Base-by-base conservation (phyloP, 768 basidiomycete genomes). In the Lentinula guzmanii region DNA sequence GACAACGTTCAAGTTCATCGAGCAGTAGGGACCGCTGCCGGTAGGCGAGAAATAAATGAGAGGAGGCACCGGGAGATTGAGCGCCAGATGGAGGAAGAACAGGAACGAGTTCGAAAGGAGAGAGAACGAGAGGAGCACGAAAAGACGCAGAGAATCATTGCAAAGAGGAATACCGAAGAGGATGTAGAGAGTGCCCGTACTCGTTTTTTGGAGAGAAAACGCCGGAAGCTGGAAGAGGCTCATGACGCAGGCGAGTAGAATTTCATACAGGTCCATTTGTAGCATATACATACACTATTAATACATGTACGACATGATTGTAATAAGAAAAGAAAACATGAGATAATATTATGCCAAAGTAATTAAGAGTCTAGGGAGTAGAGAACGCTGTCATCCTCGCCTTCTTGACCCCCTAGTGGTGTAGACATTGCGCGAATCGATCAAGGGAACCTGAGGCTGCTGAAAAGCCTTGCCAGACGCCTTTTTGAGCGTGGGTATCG, bases 11-110 rank as follows among this genome's bases (percentile, higher is more conserved):
- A 83, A 58, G 69, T 74, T 3, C 88, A 93, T 69, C 83, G 86
- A n/a, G 93, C 93, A 2, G 92, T 87, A 10, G 95, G 95, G 3
- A 81, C 83, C 15, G 91, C 93, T 28, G 92, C 95, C 0, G 87
- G 81, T 69, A 80, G 85, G 66, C 80, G 75, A 66, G 94, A 96
- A 72, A 90, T 95, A 57, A 88, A 91, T 62, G 90, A 92, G 69
- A 83, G 97, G 61, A 84, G 96, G 67, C 77, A 83, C 18, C 79
- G 83, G 60, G 89, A 97, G 70, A 83, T 98, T 28, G 83, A 83
- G 63, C 76, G 79, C 57, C 95, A 98, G 74, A 76, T 97, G 78
- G 83, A 84, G 56, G 87, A 85, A 65, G 91, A 96, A 70, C 77
- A 81, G 57, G 80, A 82, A 63, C 83, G 88, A 63, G 66, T 84